Base-by-base conservation (phyloP, 306 rosid genomes). In the Glycine soja region DNA sequence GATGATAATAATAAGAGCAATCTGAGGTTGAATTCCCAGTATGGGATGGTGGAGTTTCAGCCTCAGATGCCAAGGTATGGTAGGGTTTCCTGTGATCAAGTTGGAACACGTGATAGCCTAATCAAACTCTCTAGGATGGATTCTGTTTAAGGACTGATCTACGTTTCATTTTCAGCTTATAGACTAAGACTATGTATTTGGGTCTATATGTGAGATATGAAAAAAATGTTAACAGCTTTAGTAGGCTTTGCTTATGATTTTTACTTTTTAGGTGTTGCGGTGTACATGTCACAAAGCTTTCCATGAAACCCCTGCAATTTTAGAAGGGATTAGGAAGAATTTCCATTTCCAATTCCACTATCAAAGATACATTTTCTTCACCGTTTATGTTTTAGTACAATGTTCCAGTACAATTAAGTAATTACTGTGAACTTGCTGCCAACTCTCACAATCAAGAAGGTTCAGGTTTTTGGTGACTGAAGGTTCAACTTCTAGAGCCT, bases 1-100 rank as follows among this genome's bases (percentile, higher is more conserved):
- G 70, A 84, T 57, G 15, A 62, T 34, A 36, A 36, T 3, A 36
- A 36, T 3, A 36, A 36, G 40, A 75, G 14, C 71, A 74, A n/a
- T 18, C 18, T 56, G 43, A 68, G 40, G 42, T 38, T 38, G 43
- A 38, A 38, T 38, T 38, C 43, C 43, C 43, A 38, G 6, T 38
- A 42, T 46, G 73, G 58, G 7, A 13, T 4, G 0, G 72, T 30
- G 51, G 83, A 74, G 62, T 79, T 84, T 67, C 46, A 69, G 81
- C 82, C 82, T 61, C 79, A 84, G 53, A 10, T 84, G 24, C 61
- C 85, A 56, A 75, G 72, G 79, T 76, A 80, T 70, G 80, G 76
- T 14, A 76, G 71, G 36, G 42, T 51, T 63, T 50, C 47, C 10
- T 74, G 74, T 58, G 63, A 67, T 67, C 83, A 79, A 79, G 68